Percentiles rank a stretch among this genome's conserved stretches.
Evolutionary conservation across 495 filamentous ascomycete species (phyloP).

Genomic region (Cenococcum geophilum): DNA sequence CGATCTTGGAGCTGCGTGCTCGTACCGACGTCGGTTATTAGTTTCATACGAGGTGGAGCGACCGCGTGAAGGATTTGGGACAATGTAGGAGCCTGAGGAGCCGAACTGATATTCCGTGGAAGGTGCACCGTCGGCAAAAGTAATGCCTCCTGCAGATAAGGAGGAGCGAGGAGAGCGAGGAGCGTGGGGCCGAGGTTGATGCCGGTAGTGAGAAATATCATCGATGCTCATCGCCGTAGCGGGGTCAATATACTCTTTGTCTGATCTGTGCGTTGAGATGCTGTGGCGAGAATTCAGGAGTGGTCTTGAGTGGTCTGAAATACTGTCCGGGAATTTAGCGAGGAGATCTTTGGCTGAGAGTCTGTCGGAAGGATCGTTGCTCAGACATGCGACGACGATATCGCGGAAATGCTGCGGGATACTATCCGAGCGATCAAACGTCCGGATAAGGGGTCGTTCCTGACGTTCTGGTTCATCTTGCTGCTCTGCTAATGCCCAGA

Average conservation of each 20-base stretch:
- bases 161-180: conserved; percentile 21
- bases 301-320: neutral
- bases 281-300: conserved; percentile 14
- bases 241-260: conserved; percentile 39
- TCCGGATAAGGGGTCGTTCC: conserved; percentile 57
- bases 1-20: conserved; percentile 16
- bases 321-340: conserved; percentile 27
- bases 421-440: conserved; percentile 24
- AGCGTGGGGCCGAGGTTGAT: neutral
- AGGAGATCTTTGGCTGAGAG: conserved; percentile 31
- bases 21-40: conserved; percentile 14
- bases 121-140: conserved; percentile 25
- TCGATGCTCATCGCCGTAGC: conserved; percentile 31
- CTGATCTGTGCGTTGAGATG: conserved; percentile 31
- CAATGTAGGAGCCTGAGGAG: conserved; percentile 34
- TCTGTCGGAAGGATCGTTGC: conserved; percentile 28
- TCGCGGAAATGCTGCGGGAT: conserved; percentile 33
- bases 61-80: conserved; percentile 25
- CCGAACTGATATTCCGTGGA: conserved; percentile 35
- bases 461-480: conserved; percentile 85
- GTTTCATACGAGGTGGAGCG: conserved; percentile 26
- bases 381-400: conserved; percentile 31
- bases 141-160: conserved; percentile 29
- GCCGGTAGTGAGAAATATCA: conserved; percentile 29
- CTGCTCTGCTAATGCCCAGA: conserved; percentile 84